Base-by-base conservation (phyloP, 2,329 filamentous ascomycete species). In the Trichoderma endophyticum region DNA sequence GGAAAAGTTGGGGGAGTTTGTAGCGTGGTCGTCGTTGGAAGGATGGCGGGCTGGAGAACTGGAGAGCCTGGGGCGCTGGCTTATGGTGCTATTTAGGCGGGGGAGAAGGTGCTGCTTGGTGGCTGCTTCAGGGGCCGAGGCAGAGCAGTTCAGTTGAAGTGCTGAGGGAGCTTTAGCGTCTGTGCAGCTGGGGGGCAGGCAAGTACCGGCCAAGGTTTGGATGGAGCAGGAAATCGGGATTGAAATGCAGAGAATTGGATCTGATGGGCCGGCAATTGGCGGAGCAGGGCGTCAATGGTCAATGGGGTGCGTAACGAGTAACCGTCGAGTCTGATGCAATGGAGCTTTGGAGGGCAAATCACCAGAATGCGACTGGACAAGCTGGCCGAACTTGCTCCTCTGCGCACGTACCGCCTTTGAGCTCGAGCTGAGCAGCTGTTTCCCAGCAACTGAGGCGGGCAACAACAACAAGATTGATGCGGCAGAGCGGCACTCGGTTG, bases 321-420 rank as follows among this genome's bases (percentile, higher is more conserved):
- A 12, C 14, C 9, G 34, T 36, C 36, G 18, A 48, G 43, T 48
- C 48, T 11, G 48, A 24, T 24, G n/a, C 18, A 51, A 48, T 48
- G 43, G 39, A 48, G 43, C 43, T 48, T 9, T n/a, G 43, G n/a
- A n/a, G 18, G 8, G 43, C 43, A 21, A 51, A 51, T 51, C 48
- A 12, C n/a, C 48, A 51, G 48, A 51, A 51, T 51, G 48, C 36
- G 61, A 43, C 15, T 43, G 36, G 36, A 28, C 26, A 28, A 28
- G 60, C 56, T 51, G 48, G 48, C 48, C 36, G 36, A 12, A 51
- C n/a, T 51, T 21, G 48, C 48, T 51, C 48, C n/a, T 18, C 36
- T 56, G 63, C 30, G 63, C 63, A 56, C 62, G 62, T 51, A 65
- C 62, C 63, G 43, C 63, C 63, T 51, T 24, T 15, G 63, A 30